Conservation (phyloP, 1,284 basidiomycete species). For the Ustilago sp. region DNA sequence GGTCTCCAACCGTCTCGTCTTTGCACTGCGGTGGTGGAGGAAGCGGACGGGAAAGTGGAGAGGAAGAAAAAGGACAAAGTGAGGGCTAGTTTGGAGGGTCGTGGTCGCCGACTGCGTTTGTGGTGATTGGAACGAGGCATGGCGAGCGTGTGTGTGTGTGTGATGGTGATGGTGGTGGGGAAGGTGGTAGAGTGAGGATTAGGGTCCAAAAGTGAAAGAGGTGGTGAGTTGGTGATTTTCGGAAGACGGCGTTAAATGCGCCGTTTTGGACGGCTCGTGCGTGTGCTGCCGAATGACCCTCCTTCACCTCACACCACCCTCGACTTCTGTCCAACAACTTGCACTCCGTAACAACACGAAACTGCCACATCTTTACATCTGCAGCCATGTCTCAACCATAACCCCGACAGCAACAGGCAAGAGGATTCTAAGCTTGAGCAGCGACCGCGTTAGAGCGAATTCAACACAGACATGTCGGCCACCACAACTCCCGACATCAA, state of each 20-base stretch:
- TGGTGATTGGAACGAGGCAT: not conserved
- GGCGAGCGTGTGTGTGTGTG: constrained; percentile 7
- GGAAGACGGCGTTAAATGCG: constrained; percentile 6
- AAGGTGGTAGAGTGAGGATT: not conserved
- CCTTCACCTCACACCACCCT: too few relatives aligned
- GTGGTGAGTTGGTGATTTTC: not conserved
- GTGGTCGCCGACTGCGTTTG: not conserved
- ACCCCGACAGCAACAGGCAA: too few relatives aligned
- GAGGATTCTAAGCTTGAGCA: too few relatives aligned
- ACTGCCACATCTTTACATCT: too few relatives aligned
- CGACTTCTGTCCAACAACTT: too few relatives aligned
- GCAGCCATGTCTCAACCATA: too few relatives aligned
- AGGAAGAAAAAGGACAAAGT: constrained; percentile 35
- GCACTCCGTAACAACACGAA: too few relatives aligned
- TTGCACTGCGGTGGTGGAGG: not conserved
- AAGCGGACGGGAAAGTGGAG: constrained; percentile 13
- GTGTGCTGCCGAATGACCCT: too few relatives aligned
- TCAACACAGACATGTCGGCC: constrained; percentile 15
- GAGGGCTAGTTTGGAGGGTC: constrained; percentile 24
- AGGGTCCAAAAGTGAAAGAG: constrained; percentile 3
- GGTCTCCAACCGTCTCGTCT: constrained; percentile 31
- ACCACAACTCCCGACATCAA: constrained; percentile 2
- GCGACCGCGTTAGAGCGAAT: too few relatives aligned
- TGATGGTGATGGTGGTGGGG: not conserved
- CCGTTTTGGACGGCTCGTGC: not conserved